phyloP scores from a whole-genome alignment of 148 eudicot species.

The Fagopyrum esculentum region DNA sequence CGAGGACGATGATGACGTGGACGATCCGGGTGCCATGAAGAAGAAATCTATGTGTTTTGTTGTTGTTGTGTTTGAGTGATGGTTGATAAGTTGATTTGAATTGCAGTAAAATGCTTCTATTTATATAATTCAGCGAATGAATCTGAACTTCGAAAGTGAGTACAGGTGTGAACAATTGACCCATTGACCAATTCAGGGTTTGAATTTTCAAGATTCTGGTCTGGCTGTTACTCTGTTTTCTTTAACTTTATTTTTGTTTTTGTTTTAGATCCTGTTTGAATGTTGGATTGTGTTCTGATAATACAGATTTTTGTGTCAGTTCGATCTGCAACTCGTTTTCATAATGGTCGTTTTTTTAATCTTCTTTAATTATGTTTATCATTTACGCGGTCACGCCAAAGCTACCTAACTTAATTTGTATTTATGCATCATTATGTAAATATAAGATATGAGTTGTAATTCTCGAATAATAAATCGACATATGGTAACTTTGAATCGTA shows the following conservation, averaged over 20 bases:
- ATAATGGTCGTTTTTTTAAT: background rate
- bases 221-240: background rate
- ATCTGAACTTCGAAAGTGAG: background rate
- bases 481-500: no score
- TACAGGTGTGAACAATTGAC: conserved; percentile 3
- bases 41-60: background rate
- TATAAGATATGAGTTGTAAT: no score
- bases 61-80: background rate
- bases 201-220: conserved; percentile 10
- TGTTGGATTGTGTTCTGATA: background rate
- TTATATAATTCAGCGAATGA: background rate
- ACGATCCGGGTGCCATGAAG: background rate
- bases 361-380: background rate
- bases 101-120: background rate
- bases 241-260: background rate
- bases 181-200: background rate
- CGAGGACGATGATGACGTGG: background rate
- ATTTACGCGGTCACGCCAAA: background rate
- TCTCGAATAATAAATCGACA: no score
- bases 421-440: background rate
- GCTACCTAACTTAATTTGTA: background rate
- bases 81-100: background rate
- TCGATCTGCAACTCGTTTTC: background rate
- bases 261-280: background rate
- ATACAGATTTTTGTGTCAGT: background rate